Evolutionary conservation across 2,329 filamentous ascomycete species (phyloP).

Genomic region (Trichoderma semiorbis): DNA sequence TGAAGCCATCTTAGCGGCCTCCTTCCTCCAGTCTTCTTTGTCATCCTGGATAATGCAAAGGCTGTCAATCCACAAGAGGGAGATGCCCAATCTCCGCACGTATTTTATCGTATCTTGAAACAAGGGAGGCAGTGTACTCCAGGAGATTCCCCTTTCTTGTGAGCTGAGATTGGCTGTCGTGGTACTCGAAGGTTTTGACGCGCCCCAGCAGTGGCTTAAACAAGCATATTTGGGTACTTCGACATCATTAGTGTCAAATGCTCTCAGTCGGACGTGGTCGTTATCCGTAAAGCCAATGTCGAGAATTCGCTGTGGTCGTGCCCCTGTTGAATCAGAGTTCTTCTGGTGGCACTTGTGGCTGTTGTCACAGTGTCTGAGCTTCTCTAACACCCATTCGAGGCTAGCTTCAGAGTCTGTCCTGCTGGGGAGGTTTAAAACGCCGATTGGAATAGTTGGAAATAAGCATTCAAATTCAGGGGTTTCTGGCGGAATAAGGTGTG

Average conservation of each 20-base stretch:
- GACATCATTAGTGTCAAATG: not conserved
- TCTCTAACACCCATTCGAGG: not conserved
- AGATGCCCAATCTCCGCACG: constrained; percentile 16
- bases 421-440: not conserved
- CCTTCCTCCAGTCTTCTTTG: constrained; percentile 17
- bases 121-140: constrained; percentile 3
- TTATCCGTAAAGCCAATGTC: not conserved
- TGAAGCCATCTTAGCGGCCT: constrained; percentile 20
- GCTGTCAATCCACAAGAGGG: constrained; percentile 23
- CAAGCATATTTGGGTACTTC: constrained; percentile 1
- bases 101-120: constrained; percentile 20
- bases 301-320: not conserved
- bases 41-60: constrained; percentile 21
- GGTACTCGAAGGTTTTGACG: not conserved
- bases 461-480: not conserved
- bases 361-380: not conserved
- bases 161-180: not conserved
- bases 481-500: not conserved
- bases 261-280: not conserved
- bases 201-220: constrained; percentile 23
- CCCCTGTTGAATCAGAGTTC: not conserved
- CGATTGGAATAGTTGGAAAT: constrained; percentile 4
- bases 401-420: constrained; percentile 3
- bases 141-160: not conserved
- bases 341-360: not conserved